Conservation (phyloP, 805 yeast species). For the Dipodascopsis tothii region DNA sequence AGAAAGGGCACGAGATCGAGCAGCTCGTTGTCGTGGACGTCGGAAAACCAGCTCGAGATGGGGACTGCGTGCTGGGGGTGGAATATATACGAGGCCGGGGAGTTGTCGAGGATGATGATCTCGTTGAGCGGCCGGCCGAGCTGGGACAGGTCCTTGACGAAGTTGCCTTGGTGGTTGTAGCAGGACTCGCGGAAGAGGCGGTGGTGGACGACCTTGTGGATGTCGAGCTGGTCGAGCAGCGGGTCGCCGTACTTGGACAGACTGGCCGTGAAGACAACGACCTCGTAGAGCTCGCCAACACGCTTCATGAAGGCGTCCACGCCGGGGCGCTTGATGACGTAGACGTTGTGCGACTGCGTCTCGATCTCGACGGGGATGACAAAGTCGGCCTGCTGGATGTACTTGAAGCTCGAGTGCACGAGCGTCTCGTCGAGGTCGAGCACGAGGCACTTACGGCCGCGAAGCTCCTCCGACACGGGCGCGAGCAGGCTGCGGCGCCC, state of each 20-base stretch:
- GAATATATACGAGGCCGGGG: slow-evolving; percentile 96
- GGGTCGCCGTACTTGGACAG: slow-evolving; percentile 94
- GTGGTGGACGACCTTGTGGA: slow-evolving; percentile 71
- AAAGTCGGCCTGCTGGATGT: slow-evolving; percentile 86
- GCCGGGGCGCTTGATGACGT: slow-evolving; percentile 95
- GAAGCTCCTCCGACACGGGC: slow-evolving; percentile 42
- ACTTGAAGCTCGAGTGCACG: slow-evolving; percentile 91
- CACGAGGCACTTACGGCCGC: slow-evolving; percentile 73
- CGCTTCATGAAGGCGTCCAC: slow-evolving; percentile 83
- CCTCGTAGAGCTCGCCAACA: slow-evolving; percentile 84
- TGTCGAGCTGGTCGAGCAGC: slow-evolving; percentile 76
- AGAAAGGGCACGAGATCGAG: slow-evolving; percentile 84
- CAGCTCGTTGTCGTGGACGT: slow-evolving; percentile 92
- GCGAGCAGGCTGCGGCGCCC: slow-evolving; percentile 41
- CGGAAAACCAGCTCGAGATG: slow-evolving; percentile 96
- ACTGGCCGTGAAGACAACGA: slow-evolving; percentile 94
- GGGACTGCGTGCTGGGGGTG: slow-evolving; percentile 98
- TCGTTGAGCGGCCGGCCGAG: slow-evolving; percentile 87
- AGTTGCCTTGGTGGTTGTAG: slow-evolving; percentile 87
- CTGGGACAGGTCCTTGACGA: slow-evolving; percentile 86
- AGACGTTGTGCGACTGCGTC: slow-evolving; percentile 83
- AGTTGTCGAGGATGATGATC: slow-evolving; percentile 85
- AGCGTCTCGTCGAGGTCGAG: slow-evolving; percentile 92
- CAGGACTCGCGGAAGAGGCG: slow-evolving; percentile 92
- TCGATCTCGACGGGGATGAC: slow-evolving; percentile 97